These are phyloP conservation scores for Leptodontidium sp. DNA, from an alignment of 2,329 filamentous ascomycete species.

Conservation along the genomic window DNA sequence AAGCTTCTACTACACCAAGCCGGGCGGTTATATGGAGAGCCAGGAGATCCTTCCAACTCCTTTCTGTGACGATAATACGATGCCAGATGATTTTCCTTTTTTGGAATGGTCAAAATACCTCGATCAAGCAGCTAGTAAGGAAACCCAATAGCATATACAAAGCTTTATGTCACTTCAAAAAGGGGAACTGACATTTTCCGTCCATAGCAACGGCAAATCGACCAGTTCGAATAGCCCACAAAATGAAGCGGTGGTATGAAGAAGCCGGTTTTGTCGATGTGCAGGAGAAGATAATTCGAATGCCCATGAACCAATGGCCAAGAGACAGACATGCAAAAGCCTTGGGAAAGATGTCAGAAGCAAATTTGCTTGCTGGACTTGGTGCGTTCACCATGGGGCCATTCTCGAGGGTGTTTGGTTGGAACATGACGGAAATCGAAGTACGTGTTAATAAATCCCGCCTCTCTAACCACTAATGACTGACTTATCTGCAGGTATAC, in stretches of 20 bases:
- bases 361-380: conserved; percentile 42
- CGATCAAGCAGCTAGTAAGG: conserved; percentile 35
- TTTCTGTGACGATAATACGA: conserved; percentile 53
- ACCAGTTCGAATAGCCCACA: conserved; percentile 38
- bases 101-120: conserved; percentile 36
- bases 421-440: conserved; percentile 46
- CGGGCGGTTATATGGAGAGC: conserved; percentile 57
- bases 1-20: conserved; percentile 47
- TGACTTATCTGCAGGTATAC: conserved; percentile 37
- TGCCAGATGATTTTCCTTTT: conserved; percentile 40
- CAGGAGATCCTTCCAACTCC: conserved; percentile 54
- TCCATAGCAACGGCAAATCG: conserved; percentile 32
- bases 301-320: conserved; percentile 64
- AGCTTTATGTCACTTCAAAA: too few relatives aligned
- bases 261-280: conserved; percentile 65
- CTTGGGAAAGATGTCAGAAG: conserved; percentile 40
- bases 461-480: neutral
- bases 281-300: conserved; percentile 59
- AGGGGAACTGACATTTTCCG: neutral
- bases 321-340: conserved; percentile 46
- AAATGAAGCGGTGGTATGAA: conserved; percentile 41
- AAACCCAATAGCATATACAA: neutral
- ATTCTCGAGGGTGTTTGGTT: conserved; percentile 41
- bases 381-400: conserved; percentile 41
- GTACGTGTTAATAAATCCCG: conserved; percentile 21